Base-by-base conservation (phyloP, 352 stramenopile species). In the Aphanomyces invadans region DNA sequence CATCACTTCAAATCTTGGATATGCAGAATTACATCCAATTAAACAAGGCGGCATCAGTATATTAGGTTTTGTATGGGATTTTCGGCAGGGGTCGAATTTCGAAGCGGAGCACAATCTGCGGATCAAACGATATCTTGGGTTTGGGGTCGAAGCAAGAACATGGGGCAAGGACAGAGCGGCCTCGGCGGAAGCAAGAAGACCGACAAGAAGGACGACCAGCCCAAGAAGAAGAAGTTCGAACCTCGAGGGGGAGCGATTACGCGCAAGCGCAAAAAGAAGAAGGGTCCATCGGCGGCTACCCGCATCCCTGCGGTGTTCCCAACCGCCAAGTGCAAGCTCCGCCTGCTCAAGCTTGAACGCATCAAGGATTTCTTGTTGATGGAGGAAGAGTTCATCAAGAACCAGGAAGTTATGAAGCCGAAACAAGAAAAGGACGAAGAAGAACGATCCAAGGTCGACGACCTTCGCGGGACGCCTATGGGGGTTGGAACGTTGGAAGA, bases 341-440 rank as follows among this genome's bases (percentile, higher is more conserved):
- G 98, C 10, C 75, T 99, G 75, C 87, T 99, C 65, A 99, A 99
- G 79, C 81, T 99, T 74, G 97, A 99, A 73, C 92, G 97, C 52
- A 98, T 99, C 71, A 99, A 99, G 79, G 98, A 99, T 79, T 99
- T 98, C 74, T 72, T 99, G 70, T 81, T 99, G 29, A 98, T 99
- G 86, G 98, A 99, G 76, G 91, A 99, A 73, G 98, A 99, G 76
- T 99, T 99, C 68, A 99, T 99, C 78, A 92, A 97, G 69, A 99
- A 99, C 82, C 97, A 99, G 80, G 96, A 99, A 77, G 96, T 99
- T 38, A 97, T 99, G 76, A 99, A 99, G 79, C 96, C 97, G n/a
- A 97, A 98, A 73, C 96, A 99, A 76, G 92, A 99, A 73, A 97
- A 98, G 62, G 97, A 99, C 80, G 92, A 99, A 75, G 97, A 99